phyloP scores from a whole-genome alignment of 345 rosid genomes.

The Euphorbia peplus region DNA sequence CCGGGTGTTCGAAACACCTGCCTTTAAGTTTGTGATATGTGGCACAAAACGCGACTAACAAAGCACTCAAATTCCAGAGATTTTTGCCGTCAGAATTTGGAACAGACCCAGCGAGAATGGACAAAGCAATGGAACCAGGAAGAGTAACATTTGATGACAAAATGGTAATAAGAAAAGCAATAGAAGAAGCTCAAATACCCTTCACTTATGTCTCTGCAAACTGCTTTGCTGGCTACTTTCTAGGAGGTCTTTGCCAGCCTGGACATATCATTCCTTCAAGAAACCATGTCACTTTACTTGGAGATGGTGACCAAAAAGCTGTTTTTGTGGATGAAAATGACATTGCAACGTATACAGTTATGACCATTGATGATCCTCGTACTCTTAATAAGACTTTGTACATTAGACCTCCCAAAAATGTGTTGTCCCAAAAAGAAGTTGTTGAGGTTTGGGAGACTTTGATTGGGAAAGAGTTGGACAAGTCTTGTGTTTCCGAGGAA shows the following conservation, averaged over 20 bases:
- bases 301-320: constrained; percentile 52
- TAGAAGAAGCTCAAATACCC: constrained; percentile 76
- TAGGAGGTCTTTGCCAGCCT: constrained; percentile 55
- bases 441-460: constrained; percentile 73
- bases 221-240: constrained; percentile 82
- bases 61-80: constrained; percentile 58
- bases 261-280: constrained; percentile 48
- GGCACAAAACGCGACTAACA: too few species aligned
- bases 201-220: constrained; percentile 66
- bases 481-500: constrained; percentile 36
- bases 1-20: too few species aligned
- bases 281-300: constrained; percentile 37
- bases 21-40: too few species aligned
- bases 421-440: constrained; percentile 53
- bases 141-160: constrained; percentile 75
- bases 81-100: constrained; percentile 93
- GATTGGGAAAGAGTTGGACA: constrained; percentile 39
- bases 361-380: constrained; percentile 64
- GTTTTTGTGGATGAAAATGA: constrained; percentile 71
- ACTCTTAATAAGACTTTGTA: constrained; percentile 62
- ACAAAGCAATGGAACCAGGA: constrained; percentile 70
- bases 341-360: constrained; percentile 53
- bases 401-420: constrained; percentile 49
- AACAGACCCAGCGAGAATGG: constrained; percentile 77
- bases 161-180: constrained; percentile 69